Conservation (phyloP, 2,329 filamentous ascomycete species). For the Colletotrichum tanaceti region DNA sequence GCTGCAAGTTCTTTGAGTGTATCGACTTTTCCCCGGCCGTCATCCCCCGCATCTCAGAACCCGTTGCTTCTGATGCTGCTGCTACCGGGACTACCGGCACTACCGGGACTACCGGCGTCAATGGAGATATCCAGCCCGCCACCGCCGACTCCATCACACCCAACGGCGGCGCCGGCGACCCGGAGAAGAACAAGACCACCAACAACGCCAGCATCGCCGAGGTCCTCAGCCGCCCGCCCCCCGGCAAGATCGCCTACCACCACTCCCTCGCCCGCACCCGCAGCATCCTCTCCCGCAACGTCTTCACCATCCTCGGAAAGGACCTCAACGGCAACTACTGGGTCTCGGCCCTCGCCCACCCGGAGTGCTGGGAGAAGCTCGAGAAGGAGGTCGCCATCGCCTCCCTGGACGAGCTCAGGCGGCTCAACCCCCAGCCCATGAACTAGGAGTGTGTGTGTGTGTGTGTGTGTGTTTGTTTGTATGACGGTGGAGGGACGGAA, state of each 20-base stretch:
- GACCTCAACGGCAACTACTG: conserved; percentile 47
- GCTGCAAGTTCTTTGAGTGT: conserved; percentile 49
- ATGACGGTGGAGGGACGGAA: not conserved
- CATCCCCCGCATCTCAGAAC: conserved; percentile 29
- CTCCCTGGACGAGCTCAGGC: conserved; percentile 7
- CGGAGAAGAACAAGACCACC: conserved; percentile 23
- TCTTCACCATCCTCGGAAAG: conserved; percentile 44
- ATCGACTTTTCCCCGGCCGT: conserved; percentile 53
- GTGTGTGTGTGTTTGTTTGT: too few species aligned
- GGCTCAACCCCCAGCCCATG: not conserved
- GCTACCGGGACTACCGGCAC: not conserved
- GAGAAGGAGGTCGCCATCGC: conserved; percentile 42
- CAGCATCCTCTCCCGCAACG: conserved; percentile 34
- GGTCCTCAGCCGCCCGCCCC: conserved; percentile 17
- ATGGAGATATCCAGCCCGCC: not conserved
- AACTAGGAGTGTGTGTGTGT: not conserved
- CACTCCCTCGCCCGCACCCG: conserved; percentile 36
- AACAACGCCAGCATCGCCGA: not conserved
- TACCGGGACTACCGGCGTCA: not conserved
- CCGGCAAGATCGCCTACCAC: conserved; percentile 36
- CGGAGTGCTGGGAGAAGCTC: conserved; percentile 46
- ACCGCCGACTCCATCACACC: not conserved
- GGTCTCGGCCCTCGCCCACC: conserved; percentile 43
- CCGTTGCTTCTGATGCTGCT: not conserved
- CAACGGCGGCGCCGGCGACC: conserved; percentile 3